Base-by-base conservation (phyloP, 2,329 filamentous ascomycete species). In the Atkinsonella hypoxylon region DNA sequence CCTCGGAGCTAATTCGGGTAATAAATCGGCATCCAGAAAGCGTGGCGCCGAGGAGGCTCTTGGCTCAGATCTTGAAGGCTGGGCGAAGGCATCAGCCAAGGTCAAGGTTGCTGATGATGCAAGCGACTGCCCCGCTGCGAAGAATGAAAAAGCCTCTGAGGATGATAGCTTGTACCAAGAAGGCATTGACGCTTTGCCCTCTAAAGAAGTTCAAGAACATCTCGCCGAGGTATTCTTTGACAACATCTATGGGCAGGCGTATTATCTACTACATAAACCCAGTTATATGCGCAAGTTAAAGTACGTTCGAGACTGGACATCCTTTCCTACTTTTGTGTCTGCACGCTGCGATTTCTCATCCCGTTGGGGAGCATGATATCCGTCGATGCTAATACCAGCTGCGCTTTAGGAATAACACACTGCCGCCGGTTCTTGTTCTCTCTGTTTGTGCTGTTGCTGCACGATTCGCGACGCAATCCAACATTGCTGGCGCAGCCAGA, bases 381-480 rank as follows among this genome's bases (percentile, higher is more conserved):
- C 17, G 5, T 18, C 38, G 32, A 36, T 49, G 45, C n/a, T 36
- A 39, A 54, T 55, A 45, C 60, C n/a, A 17, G 32, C 18, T 36
- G n/a, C n/a, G n/a, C 5, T 26, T 26, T 34, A 69, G 66, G 49
- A 68, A 61, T 47, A 63, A 65, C 40, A 83, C 84, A 1, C 73
- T 97, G 12, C 91, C 93, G 0, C 93, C 93, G 0, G 91, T 97
- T 11, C 73, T 98, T 13, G 82, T 94, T 49, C 77, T 98, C n/a
- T 89, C 91, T 7, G 87, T 98, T 10, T 97, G 93, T 67, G 91
- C 91, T 20, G 83, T 97, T 43, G 88, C 93, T n/a, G 91, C 91
- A 39, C 84, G 93, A 40, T 98, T 97, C 63, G 95, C 91, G 1
- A 87, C 82, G 18, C 91, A 95, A 64, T 89, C 91, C 0, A 83